Evolutionary conservation across 2,329 filamentous ascomycete species (phyloP).

Genomic region (Fusarium oligoseptatum): DNA sequence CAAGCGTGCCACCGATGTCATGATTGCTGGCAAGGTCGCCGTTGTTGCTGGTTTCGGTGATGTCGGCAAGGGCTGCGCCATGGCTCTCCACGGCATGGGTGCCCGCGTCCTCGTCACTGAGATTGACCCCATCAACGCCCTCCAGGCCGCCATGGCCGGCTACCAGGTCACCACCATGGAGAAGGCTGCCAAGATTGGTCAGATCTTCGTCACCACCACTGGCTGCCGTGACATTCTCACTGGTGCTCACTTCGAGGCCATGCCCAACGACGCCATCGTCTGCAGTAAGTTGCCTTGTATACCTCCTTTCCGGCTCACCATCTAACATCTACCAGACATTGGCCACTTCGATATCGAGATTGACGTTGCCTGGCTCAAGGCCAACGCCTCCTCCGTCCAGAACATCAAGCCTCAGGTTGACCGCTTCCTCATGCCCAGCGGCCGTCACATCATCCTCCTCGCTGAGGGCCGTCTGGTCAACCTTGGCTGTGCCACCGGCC

Average conservation of each 20-base stretch:
- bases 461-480: conserved; percentile 99
- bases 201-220: conserved; percentile 99
- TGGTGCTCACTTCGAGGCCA: conserved; percentile 91
- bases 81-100: conserved; percentile 97
- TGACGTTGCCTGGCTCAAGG: conserved; percentile 99
- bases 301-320: conserved; percentile 12
- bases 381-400: conserved; percentile 90
- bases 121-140: conserved; percentile 99
- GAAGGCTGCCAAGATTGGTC: conserved; percentile 87
- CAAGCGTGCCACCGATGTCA: conserved; percentile 99
- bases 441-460: conserved; percentile 97
- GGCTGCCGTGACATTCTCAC: conserved; percentile 98
- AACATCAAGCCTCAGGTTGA: conserved; percentile 99
- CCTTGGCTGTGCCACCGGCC: conserved; percentile 97
- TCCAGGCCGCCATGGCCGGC: conserved; percentile 97
- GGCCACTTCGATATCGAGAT: conserved; percentile 99
- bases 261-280: conserved; percentile 98
- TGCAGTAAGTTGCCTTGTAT: conserved; percentile 75
- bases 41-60: conserved; percentile 99
- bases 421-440: conserved; percentile 93
- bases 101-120: conserved; percentile 96
- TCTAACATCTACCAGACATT: conserved; percentile 72
- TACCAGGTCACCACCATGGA: conserved; percentile 99
- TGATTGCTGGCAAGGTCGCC: conserved; percentile 99
- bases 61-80: conserved; percentile 98